phyloP scores from a whole-genome alignment of 148 eudicot genomes.

The Persicaria tinctoria region DNA sequence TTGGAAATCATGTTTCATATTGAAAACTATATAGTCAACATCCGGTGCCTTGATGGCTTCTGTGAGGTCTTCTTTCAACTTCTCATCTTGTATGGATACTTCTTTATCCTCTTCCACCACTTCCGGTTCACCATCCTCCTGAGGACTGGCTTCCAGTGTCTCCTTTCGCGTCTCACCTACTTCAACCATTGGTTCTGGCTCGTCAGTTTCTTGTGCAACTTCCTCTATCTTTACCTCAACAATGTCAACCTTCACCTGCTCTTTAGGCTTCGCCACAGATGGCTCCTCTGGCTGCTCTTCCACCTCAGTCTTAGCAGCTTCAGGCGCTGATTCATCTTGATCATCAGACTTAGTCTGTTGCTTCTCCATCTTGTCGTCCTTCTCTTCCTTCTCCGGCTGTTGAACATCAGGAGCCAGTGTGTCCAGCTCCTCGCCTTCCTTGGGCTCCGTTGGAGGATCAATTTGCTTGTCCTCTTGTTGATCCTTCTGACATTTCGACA shows the following conservation, averaged over 20 bases:
- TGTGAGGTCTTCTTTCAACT: slow-evolving; percentile 3
- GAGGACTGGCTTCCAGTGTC: slow-evolving; percentile 19
- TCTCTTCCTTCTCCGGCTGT: not conserved
- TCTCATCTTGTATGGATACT: not conserved
- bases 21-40: not conserved
- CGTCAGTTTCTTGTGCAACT: slow-evolving; percentile 12
- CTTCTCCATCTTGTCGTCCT: slow-evolving; percentile 20
- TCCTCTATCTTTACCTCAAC: slow-evolving; percentile 22
- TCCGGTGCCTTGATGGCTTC: not conserved
- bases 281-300: slow-evolving; percentile 17
- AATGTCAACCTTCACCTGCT: slow-evolving; percentile 16
- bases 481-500: too few relatives aligned
- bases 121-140: not conserved
- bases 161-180: slow-evolving; percentile 22
- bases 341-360: not conserved
- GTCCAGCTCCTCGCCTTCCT: not conserved
- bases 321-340: slow-evolving; percentile 12
- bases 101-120: not conserved
- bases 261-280: not conserved
- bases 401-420: not conserved
- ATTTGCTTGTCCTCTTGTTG: slow-evolving; percentile 15
- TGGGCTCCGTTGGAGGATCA: slow-evolving; percentile 12
- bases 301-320: slow-evolving; percentile 13
- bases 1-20: too few relatives aligned
- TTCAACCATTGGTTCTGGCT: slow-evolving; percentile 19